These are phyloP conservation scores for Rhizoclosmatium sp. DNA, from an alignment of 192 early-diverging fungal species.

Conservation along the genomic window DNA sequence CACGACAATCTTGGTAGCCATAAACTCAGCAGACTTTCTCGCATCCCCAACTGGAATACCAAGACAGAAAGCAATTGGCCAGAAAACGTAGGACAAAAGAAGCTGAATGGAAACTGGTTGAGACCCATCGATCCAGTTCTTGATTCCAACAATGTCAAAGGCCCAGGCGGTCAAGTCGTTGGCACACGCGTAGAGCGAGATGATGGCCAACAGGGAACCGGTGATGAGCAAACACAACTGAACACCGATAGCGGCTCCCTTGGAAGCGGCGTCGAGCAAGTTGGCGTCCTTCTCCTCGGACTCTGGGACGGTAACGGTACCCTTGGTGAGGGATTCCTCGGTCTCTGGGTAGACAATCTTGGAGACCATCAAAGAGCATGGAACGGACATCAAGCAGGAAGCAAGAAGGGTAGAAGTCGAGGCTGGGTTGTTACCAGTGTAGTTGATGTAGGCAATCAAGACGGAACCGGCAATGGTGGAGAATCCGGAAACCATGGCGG, in stretches of 20 bases:
- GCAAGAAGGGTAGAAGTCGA: conserved; percentile 75
- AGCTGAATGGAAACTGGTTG: conserved; percentile 69
- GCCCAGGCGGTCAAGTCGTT: conserved; percentile 79
- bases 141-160: conserved; percentile 53
- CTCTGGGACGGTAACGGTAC: conserved; percentile 66
- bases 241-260: conserved; percentile 84
- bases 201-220: conserved; percentile 78
- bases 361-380: conserved; percentile 80
- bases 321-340: conserved; percentile 79
- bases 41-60: conserved; percentile 66
- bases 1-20: conserved; percentile 79
- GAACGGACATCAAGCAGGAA: conserved; percentile 91
- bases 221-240: conserved; percentile 77
- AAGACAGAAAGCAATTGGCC: conserved; percentile 75
- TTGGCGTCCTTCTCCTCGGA: conserved; percentile 71
- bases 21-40: conserved; percentile 66
- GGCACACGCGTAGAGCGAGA: conserved; percentile 72
- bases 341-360: conserved; percentile 89
- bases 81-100: conserved; percentile 80
- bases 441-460: conserved; percentile 73
- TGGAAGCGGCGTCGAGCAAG: conserved; percentile 80
- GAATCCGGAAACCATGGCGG: conserved; percentile 89
- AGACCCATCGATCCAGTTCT: conserved; percentile 67
- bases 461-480: conserved; percentile 85
- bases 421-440: conserved; percentile 56